These are phyloP conservation scores for Xylaria sp. DNA, from an alignment of 495 filamentous ascomycete species.

Conservation along the genomic window DNA sequence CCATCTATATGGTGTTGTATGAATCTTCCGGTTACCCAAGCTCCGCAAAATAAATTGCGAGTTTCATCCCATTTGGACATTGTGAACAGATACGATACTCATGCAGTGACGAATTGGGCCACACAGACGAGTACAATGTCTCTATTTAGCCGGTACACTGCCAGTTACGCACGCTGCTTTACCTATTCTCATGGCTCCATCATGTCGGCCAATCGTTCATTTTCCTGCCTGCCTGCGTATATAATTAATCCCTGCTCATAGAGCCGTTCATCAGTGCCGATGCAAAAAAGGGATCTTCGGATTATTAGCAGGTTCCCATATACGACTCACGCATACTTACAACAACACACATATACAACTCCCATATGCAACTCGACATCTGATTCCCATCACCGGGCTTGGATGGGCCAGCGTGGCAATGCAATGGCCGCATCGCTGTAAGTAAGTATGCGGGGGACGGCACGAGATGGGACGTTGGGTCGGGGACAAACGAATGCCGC, in stretches of 20 bases:
- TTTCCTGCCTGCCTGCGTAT: background rate
- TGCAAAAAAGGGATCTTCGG: background rate
- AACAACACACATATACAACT: background rate
- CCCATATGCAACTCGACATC: constrained; percentile 6
- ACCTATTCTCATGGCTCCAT: background rate
- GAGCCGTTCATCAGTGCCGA: background rate
- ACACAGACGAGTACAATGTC: background rate
- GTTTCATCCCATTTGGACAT: background rate
- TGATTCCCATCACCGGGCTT: background rate
- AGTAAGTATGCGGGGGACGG: constrained; percentile 8
- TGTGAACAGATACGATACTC: no score
- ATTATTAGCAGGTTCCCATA: background rate
- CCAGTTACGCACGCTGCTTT: background rate
- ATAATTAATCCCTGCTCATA: background rate
- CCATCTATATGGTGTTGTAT: background rate
- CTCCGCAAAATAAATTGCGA: constrained; percentile 29
- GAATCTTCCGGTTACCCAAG: constrained; percentile 25
- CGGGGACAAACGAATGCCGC: background rate
- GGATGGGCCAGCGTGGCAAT: constrained; percentile 7
- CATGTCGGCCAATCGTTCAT: background rate
- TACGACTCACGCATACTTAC: constrained; percentile 6
- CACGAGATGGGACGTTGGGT: background rate
- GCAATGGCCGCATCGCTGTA: background rate
- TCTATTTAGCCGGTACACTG: constrained; percentile 17
- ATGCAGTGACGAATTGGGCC: constrained; percentile 11